Conservation (phyloP, 768 basidiomycete species). For the Pisolithus tinctorius region DNA sequence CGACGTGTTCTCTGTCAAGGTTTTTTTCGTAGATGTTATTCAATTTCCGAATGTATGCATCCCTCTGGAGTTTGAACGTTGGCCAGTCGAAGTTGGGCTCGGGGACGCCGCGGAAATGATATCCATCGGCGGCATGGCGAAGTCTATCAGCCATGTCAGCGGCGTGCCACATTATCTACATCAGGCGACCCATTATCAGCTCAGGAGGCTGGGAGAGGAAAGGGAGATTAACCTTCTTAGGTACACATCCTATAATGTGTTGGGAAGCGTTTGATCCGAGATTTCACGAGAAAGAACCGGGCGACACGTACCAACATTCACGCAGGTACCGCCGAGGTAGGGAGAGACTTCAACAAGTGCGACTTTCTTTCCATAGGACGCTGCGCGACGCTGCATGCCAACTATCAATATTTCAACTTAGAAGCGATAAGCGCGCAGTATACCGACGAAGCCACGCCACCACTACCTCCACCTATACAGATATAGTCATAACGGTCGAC, state of each 20-base stretch:
- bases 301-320: conserved; percentile 79
- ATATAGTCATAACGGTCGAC: conserved; percentile 75
- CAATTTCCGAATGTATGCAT: conserved; percentile 86
- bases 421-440: conserved; percentile 20
- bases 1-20: conserved; percentile 80
- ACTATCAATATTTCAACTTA: background rate
- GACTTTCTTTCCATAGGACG: conserved; percentile 87
- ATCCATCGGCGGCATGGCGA: conserved; percentile 63
- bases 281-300: background rate
- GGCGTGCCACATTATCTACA: conserved; percentile 96
- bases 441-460: conserved; percentile 84
- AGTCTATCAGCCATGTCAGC: conserved; percentile 86
- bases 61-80: conserved; percentile 86
- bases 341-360: conserved; percentile 78
- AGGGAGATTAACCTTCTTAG: conserved; percentile 68
- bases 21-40: conserved; percentile 92
- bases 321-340: conserved; percentile 88
- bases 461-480: conserved; percentile 90
- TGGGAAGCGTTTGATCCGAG: conserved; percentile 3
- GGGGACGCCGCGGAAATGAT: conserved; percentile 58
- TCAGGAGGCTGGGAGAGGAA: background rate
- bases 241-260: conserved; percentile 74
- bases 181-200: background rate
- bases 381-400: conserved; percentile 70
- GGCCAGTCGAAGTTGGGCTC: conserved; percentile 79